Conservation (phyloP, 2,329 filamentous ascomycete species). For the Penicillium crustosum region DNA sequence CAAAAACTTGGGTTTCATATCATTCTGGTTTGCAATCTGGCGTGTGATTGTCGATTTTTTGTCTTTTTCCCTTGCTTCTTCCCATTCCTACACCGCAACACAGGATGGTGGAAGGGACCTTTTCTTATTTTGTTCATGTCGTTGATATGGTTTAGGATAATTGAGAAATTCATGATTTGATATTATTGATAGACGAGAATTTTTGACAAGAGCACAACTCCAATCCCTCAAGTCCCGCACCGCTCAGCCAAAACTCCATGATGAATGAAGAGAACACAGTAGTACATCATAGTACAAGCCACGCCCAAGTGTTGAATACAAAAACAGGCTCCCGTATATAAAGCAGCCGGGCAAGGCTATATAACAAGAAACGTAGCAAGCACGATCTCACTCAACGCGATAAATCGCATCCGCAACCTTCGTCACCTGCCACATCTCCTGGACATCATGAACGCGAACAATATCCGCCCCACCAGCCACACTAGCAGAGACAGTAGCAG, state of each 20-base stretch:
- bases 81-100: slow-evolving; percentile 12
- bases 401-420: slow-evolving; percentile 94
- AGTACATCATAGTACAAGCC: slow-evolving; percentile 12
- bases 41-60: slow-evolving; percentile 13
- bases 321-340: not conserved
- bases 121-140: slow-evolving; percentile 13
- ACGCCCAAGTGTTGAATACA: slow-evolving; percentile 27
- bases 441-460: slow-evolving; percentile 86
- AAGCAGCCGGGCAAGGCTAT: not conserved
- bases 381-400: slow-evolving; percentile 44
- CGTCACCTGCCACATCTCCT: slow-evolving; percentile 79
- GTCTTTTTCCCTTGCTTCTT: slow-evolving; percentile 7
- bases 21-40: slow-evolving; percentile 9
- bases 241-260: slow-evolving; percentile 15
- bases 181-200: slow-evolving; percentile 13
- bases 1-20: slow-evolving; percentile 14
- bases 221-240: not conserved
- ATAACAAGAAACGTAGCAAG: not conserved
- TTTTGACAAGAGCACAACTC: not conserved
- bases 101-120: slow-evolving; percentile 7
- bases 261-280: slow-evolving; percentile 24
- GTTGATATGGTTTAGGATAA: slow-evolving; percentile 26
- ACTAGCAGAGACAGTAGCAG: slow-evolving; percentile 80
- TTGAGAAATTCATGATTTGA: slow-evolving; percentile 24
- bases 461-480: slow-evolving; percentile 87